Evolutionary conservation across 768 basidiomycete genomes (phyloP), one percentile per base, ranked within the genome.

Genomic region (Lanmaoa rubissima): DNA sequence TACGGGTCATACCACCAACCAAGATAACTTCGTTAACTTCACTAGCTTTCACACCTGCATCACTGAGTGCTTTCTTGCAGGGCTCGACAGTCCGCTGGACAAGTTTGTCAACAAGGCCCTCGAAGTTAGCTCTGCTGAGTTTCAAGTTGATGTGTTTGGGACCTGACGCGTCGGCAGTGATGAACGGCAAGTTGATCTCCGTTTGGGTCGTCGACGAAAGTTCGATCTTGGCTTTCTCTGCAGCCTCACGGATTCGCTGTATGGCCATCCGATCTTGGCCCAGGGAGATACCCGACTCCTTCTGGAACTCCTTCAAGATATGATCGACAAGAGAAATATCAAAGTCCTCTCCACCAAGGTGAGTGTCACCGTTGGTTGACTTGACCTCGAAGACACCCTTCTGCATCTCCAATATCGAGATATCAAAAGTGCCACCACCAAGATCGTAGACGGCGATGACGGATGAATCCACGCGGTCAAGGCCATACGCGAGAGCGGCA

Each of bases 331-430:
- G 84, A 39, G 85, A 76, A 54, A 96, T 87, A 69, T 98, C 97
- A 69, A 98, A 98, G 75, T 98, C 97, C 76, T 99, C 97, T 70
- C 88, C 88, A 63, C 93, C 97, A 55, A 99, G 85, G 72, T 99
- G 97, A 16, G 97, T 98, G 75, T 99, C 96, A 71, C 97, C 97
- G 70, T 98, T 98, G 53, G 97, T 99, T 1, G 97, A 98, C 80
- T 98, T 99, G 71, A 99, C 97, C 75, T 98, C 97, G 74, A 98
- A 99, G 11, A 99, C 95, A 66, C 96, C 97, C 75, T 97, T 95
- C 75, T 98, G 94, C 94, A 98, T 98, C 78, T 98, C 95, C 54
- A 99, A 81, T 64, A 99, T 95, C 31, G 97, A 99, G 69, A 99
- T 94, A 93, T 98, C 96, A 74, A 98, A 98, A 24, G 96, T 98